phyloP scores from a whole-genome alignment of 371 early-diverging fungal species.

The Saksenaea vasiformis region DNA sequence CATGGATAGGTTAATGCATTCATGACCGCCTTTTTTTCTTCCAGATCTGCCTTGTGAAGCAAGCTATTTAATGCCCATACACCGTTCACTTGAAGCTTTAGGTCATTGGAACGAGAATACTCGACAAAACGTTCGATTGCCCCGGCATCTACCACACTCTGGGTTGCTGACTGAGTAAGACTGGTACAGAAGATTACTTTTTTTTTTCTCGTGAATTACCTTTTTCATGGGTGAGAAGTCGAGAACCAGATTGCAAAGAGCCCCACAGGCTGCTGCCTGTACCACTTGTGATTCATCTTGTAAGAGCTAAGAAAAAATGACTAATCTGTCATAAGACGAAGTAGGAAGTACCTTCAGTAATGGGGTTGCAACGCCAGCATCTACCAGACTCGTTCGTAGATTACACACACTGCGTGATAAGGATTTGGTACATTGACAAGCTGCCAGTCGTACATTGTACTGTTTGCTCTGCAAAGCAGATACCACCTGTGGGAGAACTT shows the following conservation, averaged over 20 bases:
- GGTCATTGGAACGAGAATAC: constrained; percentile 54
- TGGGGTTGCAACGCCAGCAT: constrained; percentile 77
- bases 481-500: constrained; percentile 77
- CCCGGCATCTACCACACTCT: constrained; percentile 75
- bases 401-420: constrained; percentile 81
- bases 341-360: constrained; percentile 60
- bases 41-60: constrained; percentile 70
- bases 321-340: neutral
- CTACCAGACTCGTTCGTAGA: constrained; percentile 80
- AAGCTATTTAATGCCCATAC: constrained; percentile 89
- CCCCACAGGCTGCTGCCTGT: constrained; percentile 76
- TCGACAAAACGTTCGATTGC: constrained; percentile 74
- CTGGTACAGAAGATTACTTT: neutral
- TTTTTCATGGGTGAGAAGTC: constrained; percentile 91
- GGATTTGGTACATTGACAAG: constrained; percentile 79
- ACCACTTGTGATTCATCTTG: constrained; percentile 68
- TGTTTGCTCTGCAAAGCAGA: constrained; percentile 63
- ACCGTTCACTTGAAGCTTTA: constrained; percentile 69
- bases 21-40: constrained; percentile 74
- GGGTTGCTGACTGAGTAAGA: neutral
- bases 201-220: constrained; percentile 18
- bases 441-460: constrained; percentile 70
- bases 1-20: constrained; percentile 63
- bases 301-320: constrained; percentile 48
- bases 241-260: constrained; percentile 85